These are phyloP conservation scores for Pistacia vera DNA, from an alignment of 345 rosid species.

Conservation along the genomic window DNA sequence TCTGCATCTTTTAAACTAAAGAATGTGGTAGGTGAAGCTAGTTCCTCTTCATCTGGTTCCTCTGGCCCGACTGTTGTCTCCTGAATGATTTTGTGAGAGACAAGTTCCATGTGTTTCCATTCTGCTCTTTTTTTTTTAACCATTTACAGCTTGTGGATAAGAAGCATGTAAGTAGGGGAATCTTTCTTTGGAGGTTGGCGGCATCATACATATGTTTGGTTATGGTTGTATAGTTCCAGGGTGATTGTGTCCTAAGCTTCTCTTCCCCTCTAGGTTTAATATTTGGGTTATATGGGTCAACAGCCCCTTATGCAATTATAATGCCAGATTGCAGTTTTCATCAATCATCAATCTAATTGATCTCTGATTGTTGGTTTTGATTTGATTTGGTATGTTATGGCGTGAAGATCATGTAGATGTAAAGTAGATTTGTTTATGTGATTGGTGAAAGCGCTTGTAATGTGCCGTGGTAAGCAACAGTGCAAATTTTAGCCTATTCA, in stretches of 20 bases:
- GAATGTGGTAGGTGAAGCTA: slow-evolving; percentile 49
- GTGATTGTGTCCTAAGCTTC: slow-evolving; percentile 25
- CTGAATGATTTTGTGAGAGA: slow-evolving; percentile 25
- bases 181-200: slow-evolving; percentile 24
- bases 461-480: neutral
- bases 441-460: neutral
- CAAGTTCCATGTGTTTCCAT: slow-evolving; percentile 10
- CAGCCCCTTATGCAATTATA: slow-evolving; percentile 26
- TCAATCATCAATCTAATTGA: slow-evolving; percentile 3
- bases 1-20: slow-evolving; percentile 48
- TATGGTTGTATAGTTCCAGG: slow-evolving; percentile 36
- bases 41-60: slow-evolving; percentile 53
- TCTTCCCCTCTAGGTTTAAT: slow-evolving; percentile 4
- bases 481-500: neutral
- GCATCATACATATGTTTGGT: slow-evolving; percentile 22
- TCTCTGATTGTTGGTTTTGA: slow-evolving; percentile 3
- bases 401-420: neutral
- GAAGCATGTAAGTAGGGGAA: slow-evolving; percentile 34
- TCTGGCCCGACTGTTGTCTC: slow-evolving; percentile 33
- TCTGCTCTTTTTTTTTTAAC: slow-evolving; percentile 1
- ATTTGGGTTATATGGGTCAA: slow-evolving; percentile 21
- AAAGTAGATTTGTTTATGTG: neutral
- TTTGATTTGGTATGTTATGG: neutral
- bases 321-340: slow-evolving; percentile 13
- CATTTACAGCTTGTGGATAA: slow-evolving; percentile 23